phyloP scores from a whole-genome alignment of 768 basidiomycete genomes.

The Naematelia encephala region DNA sequence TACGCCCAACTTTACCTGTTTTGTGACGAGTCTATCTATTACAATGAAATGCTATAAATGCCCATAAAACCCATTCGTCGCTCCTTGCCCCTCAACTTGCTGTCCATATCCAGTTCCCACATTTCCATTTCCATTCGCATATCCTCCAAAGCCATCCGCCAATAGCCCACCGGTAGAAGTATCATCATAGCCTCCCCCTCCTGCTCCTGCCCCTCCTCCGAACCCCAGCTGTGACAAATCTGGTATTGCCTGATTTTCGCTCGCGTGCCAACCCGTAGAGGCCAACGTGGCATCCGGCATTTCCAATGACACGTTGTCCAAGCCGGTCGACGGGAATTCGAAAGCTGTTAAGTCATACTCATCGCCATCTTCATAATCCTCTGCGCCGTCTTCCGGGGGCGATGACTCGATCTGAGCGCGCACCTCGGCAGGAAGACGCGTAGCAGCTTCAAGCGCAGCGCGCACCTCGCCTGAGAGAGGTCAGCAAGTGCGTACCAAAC shows the following conservation, averaged over 20 bases:
- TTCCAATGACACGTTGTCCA: too few species aligned
- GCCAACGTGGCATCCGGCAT: too few species aligned
- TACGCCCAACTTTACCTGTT: too few species aligned
- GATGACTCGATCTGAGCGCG: slow-evolving; percentile 2
- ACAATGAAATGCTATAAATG: not conserved
- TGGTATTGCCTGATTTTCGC: not conserved
- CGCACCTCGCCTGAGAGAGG: slow-evolving; percentile 42
- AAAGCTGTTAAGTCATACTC: not conserved
- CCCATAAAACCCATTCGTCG: not conserved
- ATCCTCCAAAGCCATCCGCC: not conserved
- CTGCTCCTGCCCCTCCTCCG: not conserved
- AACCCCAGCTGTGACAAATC: not conserved
- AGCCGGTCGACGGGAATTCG: not conserved
- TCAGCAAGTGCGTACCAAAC: too few species aligned
- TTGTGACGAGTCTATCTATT: too few species aligned
- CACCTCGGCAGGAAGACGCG: slow-evolving; percentile 32
- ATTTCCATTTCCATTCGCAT: too few species aligned
- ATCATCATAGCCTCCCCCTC: too few species aligned
- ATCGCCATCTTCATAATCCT: not conserved
- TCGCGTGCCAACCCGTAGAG: too few species aligned
- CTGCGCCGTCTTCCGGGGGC: not conserved
- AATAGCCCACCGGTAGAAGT: too few species aligned
- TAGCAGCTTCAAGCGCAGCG: slow-evolving; percentile 46
- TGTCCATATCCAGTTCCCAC: not conserved
- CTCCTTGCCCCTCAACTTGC: not conserved